phyloP scores from a whole-genome alignment of 192 early-diverging fungal genomes.

The Podila epigama region DNA sequence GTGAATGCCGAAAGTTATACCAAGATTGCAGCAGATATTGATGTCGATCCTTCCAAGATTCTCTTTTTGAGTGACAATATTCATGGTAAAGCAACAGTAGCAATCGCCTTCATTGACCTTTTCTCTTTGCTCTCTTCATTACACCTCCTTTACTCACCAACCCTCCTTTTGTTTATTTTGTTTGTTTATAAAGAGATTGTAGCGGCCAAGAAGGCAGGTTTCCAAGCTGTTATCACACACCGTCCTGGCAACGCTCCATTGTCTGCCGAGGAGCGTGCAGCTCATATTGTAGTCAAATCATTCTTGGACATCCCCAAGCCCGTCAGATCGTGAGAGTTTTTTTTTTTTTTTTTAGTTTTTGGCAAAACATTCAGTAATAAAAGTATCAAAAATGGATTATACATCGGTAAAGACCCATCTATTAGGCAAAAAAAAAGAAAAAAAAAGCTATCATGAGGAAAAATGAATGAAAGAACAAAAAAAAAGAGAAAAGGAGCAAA shows the following conservation, averaged over 20 bases:
- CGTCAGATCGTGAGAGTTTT: neutral
- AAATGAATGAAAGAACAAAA: too few relatives aligned
- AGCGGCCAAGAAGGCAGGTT: constrained; percentile 77
- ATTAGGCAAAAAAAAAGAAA: too few relatives aligned
- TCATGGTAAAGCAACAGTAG: constrained; percentile 56
- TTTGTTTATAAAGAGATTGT: too few relatives aligned
- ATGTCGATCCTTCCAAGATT: constrained; percentile 54
- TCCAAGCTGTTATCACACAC: constrained; percentile 71
- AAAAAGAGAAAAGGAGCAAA: too few relatives aligned
- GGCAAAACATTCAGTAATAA: too few relatives aligned
- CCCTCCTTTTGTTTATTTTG: too few relatives aligned
- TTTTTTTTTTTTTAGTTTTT: too few relatives aligned
- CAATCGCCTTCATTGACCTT: neutral
- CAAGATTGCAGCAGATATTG: constrained; percentile 77
- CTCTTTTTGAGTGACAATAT: constrained; percentile 96
- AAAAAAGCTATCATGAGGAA: too few relatives aligned
- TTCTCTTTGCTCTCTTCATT: neutral
- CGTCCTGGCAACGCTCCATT: constrained; percentile 82
- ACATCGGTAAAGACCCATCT: too few relatives aligned
- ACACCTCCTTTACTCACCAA: too few relatives aligned
- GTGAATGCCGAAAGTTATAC: constrained; percentile 71
- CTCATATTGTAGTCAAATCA: constrained; percentile 35
- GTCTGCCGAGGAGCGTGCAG: constrained; percentile 4
- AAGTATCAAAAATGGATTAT: too few relatives aligned
- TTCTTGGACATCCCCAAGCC: constrained; percentile 44